Conservation (phyloP, 2,329 filamentous ascomycete genomes). For the Penicillium sp. region DNA sequence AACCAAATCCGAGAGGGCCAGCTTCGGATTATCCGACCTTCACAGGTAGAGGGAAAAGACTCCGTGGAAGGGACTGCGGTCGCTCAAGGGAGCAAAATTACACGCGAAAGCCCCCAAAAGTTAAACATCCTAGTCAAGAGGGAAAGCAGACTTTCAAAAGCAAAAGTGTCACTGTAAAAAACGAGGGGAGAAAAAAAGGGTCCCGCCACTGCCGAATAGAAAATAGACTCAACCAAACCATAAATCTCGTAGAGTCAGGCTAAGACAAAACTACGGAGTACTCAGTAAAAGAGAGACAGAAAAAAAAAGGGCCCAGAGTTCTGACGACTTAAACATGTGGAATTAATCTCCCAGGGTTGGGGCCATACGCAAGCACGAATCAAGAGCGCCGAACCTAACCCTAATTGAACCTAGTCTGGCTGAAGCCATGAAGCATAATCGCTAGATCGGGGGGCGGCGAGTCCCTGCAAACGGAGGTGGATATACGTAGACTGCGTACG, state of each 20-base stretch:
- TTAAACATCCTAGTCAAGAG: neutral
- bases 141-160: neutral
- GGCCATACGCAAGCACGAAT: constrained; percentile 10
- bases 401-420: constrained; percentile 8
- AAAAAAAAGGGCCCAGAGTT: constrained; percentile 15
- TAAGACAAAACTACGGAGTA: constrained; percentile 9
- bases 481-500: constrained; percentile 33
- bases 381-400: constrained; percentile 5
- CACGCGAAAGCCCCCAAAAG: neutral
- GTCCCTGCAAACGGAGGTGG: constrained; percentile 12
- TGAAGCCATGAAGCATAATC: constrained; percentile 16
- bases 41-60: neutral
- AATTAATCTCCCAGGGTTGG: constrained; percentile 15
- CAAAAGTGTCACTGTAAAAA: neutral
- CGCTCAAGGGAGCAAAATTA: neutral
- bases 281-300: too few species aligned
- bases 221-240: neutral
- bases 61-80: neutral
- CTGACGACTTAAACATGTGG: constrained; percentile 26
- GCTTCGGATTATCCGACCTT: constrained; percentile 1
- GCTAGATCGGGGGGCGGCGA: constrained; percentile 21
- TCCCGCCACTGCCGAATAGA: neutral
- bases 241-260: neutral
- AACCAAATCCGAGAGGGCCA: neutral
- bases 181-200: constrained; percentile 14